Conservation (phyloP, 495 filamentous ascomycete species). For the Neurospora cerealis region DNA sequence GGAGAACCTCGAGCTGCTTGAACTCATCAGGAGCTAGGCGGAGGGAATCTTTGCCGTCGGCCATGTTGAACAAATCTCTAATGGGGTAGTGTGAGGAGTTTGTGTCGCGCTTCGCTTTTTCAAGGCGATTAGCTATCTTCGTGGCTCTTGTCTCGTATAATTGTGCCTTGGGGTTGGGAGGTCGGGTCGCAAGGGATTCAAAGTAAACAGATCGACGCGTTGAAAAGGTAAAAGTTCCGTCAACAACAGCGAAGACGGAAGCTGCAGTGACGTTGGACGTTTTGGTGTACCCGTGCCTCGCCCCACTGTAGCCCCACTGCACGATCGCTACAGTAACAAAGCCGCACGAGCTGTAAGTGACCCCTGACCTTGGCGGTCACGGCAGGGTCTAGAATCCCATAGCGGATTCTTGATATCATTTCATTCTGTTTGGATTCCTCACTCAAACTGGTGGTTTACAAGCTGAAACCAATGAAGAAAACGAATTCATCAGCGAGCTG, state of each 20-base stretch:
- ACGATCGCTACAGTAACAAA: background rate
- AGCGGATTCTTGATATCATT: background rate
- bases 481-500: background rate
- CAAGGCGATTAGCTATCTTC: background rate
- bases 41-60: conserved; percentile 22
- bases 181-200: background rate
- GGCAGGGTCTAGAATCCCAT: background rate
- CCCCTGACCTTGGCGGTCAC: background rate
- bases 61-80: conserved; percentile 24
- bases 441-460: background rate
- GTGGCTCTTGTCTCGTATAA: background rate
- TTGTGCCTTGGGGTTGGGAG: background rate
- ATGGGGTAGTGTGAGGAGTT: background rate
- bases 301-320: background rate
- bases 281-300: background rate
- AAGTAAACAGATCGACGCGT: background rate
- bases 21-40: conserved; percentile 49
- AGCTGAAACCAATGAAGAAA: background rate
- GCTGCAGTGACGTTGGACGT: background rate
- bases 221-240: background rate
- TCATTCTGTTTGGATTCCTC: background rate
- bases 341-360: background rate
- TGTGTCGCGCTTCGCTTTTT: background rate
- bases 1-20: conserved; percentile 63
- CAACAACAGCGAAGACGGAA: background rate